phyloP scores from a whole-genome alignment of 2,329 filamentous ascomycete genomes.

The Clarireedia hainanense region DNA sequence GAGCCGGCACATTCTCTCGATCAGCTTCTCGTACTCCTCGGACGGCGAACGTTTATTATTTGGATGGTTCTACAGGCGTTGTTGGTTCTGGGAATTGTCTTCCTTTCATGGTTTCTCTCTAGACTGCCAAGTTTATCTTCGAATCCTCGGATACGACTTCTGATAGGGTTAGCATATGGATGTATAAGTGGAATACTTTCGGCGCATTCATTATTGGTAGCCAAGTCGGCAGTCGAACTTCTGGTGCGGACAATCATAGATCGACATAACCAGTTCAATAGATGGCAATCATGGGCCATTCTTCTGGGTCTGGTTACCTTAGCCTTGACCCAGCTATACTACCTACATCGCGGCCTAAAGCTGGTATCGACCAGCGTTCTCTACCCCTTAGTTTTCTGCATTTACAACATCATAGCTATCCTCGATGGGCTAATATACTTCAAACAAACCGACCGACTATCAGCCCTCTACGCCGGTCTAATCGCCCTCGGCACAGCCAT shows the following conservation, averaged over 20 bases:
- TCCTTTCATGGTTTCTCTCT: constrained; percentile 50
- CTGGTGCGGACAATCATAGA: constrained; percentile 81
- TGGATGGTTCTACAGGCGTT: constrained; percentile 83
- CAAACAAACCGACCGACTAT: constrained; percentile 74
- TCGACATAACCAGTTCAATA: constrained; percentile 84
- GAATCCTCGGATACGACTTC: constrained; percentile 62
- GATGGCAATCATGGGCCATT: constrained; percentile 92
- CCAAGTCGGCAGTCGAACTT: constrained; percentile 93
- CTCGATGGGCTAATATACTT: constrained; percentile 97
- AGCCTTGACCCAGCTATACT: constrained; percentile 87
- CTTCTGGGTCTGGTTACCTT: constrained; percentile 72
- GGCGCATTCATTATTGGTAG: constrained; percentile 84
- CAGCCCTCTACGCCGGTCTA: constrained; percentile 65
- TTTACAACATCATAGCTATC: constrained; percentile 99
- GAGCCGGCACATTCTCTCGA: constrained; percentile 83
- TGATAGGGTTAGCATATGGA: constrained; percentile 80
- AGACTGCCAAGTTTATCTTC: constrained; percentile 45
- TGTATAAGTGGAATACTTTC: constrained; percentile 88
- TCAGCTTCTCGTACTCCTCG: constrained; percentile 71
- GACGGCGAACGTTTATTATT: constrained; percentile 65
- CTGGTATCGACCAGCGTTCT: constrained; percentile 91
- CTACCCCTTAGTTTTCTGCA: constrained; percentile 95
- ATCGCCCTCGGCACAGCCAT: constrained; percentile 84
- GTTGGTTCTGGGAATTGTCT: constrained; percentile 61
- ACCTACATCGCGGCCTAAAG: constrained; percentile 87